Evolutionary conservation across 2,329 filamentous ascomycete species (phyloP).

Genomic region (Alternaria dauci): DNA sequence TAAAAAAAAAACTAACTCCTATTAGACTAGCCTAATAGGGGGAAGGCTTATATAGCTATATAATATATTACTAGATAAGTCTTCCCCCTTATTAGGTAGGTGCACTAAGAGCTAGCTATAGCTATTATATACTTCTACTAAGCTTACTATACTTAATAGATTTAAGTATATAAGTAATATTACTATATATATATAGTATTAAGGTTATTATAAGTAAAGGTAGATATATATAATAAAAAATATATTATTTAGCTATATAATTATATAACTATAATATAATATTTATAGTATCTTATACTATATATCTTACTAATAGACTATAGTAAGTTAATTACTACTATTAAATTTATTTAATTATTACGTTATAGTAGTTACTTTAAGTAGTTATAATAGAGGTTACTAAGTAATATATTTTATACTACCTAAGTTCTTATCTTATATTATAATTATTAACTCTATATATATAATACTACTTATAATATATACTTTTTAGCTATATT

Average conservation of each 20-base stretch:
- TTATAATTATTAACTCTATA: no score
- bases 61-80: no score
- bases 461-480: no score
- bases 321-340: neutral
- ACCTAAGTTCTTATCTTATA: no score
- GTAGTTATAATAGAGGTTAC: neutral
- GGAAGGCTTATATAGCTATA: no score
- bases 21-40: neutral
- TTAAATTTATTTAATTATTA: neutral
- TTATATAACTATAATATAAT: neutral
- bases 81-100: neutral
- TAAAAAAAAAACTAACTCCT: neutral
- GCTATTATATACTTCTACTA: neutral
- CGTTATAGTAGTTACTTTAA: neutral
- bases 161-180: neutral
- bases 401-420: no score
- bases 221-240: neutral
- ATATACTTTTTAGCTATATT: no score
- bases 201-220: neutral
- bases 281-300: neutral
- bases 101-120: neutral
- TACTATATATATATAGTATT: neutral
- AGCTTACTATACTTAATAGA: neutral
- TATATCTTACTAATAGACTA: neutral
- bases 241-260: neutral